Percentiles rank a stretch among this genome's conserved stretches.
Conservation (phyloP, 805 yeast genomes). For the Starmerella geochares region DNA sequence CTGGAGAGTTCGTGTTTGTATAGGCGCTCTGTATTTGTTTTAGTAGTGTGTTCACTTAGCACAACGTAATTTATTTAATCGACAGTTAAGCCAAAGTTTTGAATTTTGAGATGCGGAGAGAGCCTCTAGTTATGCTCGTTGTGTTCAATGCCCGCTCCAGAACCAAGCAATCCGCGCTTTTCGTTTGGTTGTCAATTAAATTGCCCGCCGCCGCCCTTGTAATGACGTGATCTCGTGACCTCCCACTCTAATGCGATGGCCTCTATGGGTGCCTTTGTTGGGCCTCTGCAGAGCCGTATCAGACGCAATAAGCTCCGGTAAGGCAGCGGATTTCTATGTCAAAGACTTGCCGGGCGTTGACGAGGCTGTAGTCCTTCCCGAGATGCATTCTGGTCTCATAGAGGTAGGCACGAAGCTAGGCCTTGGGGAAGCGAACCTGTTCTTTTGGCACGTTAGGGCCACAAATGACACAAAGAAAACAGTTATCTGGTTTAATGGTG, state of each 20-base stretch:
- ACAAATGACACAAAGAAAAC: slow-evolving; percentile 30
- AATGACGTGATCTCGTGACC: slow-evolving; percentile 9
- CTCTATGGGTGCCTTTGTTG: neutral
- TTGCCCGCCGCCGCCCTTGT: too few relatives aligned
- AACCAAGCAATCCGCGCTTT: too few relatives aligned
- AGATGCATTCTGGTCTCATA: slow-evolving; percentile 50
- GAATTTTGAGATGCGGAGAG: too few relatives aligned
- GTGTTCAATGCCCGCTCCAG: too few relatives aligned
- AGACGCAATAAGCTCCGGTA: slow-evolving; percentile 7
- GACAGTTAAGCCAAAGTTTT: neutral
- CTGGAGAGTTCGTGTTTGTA: slow-evolving; percentile 31
- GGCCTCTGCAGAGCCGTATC: neutral
- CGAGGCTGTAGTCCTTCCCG: slow-evolving; percentile 29
- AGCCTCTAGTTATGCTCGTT: too few relatives aligned
- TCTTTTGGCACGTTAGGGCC: slow-evolving; percentile 61
- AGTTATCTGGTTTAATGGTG: slow-evolving; percentile 86
- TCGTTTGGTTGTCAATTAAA: too few relatives aligned
- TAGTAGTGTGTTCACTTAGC: neutral
- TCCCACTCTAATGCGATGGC: neutral
- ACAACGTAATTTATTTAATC: slow-evolving; percentile 1
- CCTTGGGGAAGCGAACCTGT: slow-evolving; percentile 41
- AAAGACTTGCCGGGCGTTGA: slow-evolving; percentile 30
- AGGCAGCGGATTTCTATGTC: slow-evolving; percentile 26
- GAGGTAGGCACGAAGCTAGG: slow-evolving; percentile 44
- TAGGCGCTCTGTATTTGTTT: slow-evolving; percentile 15